Conservation (phyloP, 1,284 basidiomycete genomes). For the Phylloporus sp. region DNA sequence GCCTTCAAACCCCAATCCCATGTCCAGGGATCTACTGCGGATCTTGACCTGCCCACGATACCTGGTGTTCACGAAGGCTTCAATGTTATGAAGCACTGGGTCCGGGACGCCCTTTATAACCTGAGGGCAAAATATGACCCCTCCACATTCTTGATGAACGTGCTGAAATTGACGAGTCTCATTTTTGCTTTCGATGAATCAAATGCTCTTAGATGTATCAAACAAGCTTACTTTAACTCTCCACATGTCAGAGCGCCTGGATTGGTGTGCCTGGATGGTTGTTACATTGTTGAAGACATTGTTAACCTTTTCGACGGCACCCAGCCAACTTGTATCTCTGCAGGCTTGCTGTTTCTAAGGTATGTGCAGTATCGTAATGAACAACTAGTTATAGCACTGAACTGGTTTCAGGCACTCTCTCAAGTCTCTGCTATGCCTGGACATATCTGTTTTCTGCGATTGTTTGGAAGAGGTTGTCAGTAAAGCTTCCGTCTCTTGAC, state of each 20-base stretch:
- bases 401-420: conserved; percentile 45
- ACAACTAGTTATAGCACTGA: background rate
- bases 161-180: conserved; percentile 37
- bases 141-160: conserved; percentile 30
- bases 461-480: conserved; percentile 48
- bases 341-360: conserved; percentile 35
- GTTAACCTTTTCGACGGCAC: conserved; percentile 21
- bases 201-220: conserved; percentile 25
- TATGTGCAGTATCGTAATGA: conserved; percentile 7
- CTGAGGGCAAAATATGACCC: conserved; percentile 20
- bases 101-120: conserved; percentile 40
- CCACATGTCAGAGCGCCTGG: background rate
- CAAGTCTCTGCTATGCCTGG: conserved; percentile 35
- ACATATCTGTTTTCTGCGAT: conserved; percentile 50
- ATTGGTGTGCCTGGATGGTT: conserved; percentile 12
- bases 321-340: conserved; percentile 21
- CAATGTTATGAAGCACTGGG: conserved; percentile 45
- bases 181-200: conserved; percentile 34
- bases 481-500: conserved; percentile 40
- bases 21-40: conserved; percentile 41
- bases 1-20: conserved; percentile 44
- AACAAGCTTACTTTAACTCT: conserved; percentile 14
- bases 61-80: conserved; percentile 42
- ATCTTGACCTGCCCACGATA: conserved; percentile 39
- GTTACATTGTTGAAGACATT: conserved; percentile 46